phyloP scores from a whole-genome alignment of 2,329 filamentous ascomycete genomes.

The Periglandula ipomoeae region DNA sequence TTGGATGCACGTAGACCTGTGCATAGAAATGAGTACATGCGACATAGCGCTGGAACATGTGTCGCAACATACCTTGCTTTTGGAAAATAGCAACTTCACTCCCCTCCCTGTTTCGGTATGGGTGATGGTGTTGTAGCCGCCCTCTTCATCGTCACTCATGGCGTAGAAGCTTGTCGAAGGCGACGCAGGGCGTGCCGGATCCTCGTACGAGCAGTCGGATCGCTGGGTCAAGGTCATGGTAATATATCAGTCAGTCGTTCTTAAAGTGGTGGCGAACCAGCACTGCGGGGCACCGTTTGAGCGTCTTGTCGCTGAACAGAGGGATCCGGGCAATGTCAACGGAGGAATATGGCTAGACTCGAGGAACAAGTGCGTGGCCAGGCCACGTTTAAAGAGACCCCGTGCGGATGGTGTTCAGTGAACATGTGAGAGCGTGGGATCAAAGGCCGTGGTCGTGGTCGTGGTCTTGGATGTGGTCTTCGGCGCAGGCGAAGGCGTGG shows the following conservation, averaged over 20 bases:
- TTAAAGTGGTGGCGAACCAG: background rate
- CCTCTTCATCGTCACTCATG: constrained; percentile 92
- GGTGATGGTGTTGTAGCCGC: constrained; percentile 88
- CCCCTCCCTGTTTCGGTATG: constrained; percentile 68
- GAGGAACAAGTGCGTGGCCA: background rate
- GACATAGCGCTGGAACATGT: background rate
- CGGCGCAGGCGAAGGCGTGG: background rate
- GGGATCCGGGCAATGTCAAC: background rate
- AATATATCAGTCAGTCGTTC: no score
- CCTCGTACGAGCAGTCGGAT: background rate
- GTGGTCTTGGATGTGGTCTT: no score
- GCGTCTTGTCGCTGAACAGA: background rate
- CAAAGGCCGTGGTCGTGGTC: no score
- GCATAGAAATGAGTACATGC: background rate
- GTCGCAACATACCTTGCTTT: constrained; percentile 70
- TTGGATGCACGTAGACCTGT: constrained; percentile 92
- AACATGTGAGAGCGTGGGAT: background rate
- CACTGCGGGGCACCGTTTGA: background rate
- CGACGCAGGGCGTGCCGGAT: constrained; percentile 8
- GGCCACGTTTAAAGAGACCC: background rate
- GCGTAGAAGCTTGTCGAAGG: constrained; percentile 36
- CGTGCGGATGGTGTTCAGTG: background rate
- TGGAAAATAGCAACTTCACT: constrained; percentile 89
- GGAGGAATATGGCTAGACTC: background rate
- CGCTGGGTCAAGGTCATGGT: constrained; percentile 5